Conservation (phyloP, 148 eudicot genomes). For the Pouteria glomerata region DNA sequence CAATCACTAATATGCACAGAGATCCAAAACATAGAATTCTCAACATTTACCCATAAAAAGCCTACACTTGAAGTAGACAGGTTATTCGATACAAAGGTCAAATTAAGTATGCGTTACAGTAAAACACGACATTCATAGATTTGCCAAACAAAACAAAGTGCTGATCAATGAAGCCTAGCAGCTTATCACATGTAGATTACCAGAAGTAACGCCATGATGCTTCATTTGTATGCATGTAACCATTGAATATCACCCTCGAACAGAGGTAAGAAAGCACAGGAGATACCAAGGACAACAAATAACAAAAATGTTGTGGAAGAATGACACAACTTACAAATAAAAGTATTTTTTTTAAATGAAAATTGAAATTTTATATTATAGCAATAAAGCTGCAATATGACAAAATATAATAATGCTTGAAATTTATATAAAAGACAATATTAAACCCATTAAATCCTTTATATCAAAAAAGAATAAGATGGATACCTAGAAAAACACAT, state of each 20-base stretch:
- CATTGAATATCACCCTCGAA: neutral
- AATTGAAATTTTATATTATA: neutral
- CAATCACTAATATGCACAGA: conserved; percentile 9
- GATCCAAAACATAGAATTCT: neutral
- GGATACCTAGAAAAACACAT: neutral
- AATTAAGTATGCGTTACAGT: neutral
- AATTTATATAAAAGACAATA: neutral
- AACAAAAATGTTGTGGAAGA: conserved; percentile 1
- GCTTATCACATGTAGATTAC: neutral
- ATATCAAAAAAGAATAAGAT: neutral
- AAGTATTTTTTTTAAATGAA: neutral
- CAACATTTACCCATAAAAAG: neutral
- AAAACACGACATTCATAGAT: neutral
- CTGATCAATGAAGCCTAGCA: neutral
- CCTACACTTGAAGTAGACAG: neutral
- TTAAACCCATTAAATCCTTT: neutral
- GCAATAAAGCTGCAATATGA: neutral
- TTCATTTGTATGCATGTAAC: neutral
- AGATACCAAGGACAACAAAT: neutral
- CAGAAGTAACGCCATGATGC: neutral
- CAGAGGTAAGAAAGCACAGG: neutral
- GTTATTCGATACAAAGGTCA: neutral
- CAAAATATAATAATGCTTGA: neutral
- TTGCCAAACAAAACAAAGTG: neutral
- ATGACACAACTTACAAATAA: neutral